Evolutionary conservation across 257 asterid species (phyloP).

Genomic region (Solanum habrochaites): DNA sequence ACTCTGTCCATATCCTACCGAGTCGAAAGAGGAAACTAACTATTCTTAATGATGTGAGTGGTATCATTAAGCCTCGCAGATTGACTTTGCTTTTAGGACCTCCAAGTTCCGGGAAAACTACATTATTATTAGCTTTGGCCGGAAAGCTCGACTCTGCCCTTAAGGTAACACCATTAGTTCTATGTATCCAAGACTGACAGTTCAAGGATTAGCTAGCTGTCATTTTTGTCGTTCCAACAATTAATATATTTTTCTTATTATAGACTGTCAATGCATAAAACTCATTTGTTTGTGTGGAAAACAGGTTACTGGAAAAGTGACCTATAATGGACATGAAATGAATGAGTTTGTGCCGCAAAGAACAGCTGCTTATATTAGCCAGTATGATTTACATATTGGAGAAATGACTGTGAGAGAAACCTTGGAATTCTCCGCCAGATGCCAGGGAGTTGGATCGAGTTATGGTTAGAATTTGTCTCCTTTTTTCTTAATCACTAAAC

Average conservation of each 20-base stretch:
- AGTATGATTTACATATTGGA: conserved; percentile 50
- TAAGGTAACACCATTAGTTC: conserved; percentile 13
- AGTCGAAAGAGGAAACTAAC: conserved; percentile 40
- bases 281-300: background rate
- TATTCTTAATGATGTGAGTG: conserved; percentile 52
- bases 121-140: conserved; percentile 52
- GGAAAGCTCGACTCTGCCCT: conserved; percentile 46
- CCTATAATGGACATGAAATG: conserved; percentile 55
- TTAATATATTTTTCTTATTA: background rate
- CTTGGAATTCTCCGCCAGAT: conserved; percentile 53
- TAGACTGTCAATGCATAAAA: background rate
- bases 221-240: background rate
- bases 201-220: background rate
- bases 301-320: conserved; percentile 43
- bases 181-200: background rate
- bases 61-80: conserved; percentile 54
- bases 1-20: conserved; percentile 26
- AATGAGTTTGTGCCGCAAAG: conserved; percentile 48
- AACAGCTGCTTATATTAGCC: conserved; percentile 63
- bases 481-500: background rate
- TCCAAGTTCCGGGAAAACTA: background rate
- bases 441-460: conserved; percentile 66
- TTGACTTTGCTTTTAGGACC: background rate
- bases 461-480: conserved; percentile 31
- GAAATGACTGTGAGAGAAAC: conserved; percentile 76